Conservation (phyloP, 352 stramenopile genomes). For the Globisporangium heterothallicum region DNA sequence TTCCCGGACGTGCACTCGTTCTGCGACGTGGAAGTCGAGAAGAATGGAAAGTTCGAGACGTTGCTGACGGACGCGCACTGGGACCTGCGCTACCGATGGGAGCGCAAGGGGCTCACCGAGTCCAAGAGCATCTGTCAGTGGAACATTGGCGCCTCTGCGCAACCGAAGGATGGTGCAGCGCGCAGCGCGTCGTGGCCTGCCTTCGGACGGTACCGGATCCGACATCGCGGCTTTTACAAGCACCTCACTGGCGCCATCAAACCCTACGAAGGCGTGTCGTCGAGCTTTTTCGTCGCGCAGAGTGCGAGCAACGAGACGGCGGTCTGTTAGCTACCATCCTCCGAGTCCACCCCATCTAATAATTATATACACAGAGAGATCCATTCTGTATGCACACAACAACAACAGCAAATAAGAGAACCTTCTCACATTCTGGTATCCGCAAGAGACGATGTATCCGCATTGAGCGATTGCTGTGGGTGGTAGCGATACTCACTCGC, state of each 20-base stretch:
- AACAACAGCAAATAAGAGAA: no score
- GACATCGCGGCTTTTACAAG: conserved; percentile 10
- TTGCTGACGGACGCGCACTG: conserved; percentile 42
- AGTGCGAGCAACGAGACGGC: background rate
- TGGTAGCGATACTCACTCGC: no score
- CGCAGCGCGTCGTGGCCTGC: conserved; percentile 4
- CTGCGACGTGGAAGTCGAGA: conserved; percentile 31
- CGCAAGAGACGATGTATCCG: no score
- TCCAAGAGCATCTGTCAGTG: conserved; percentile 6
- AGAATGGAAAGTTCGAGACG: conserved; percentile 17
- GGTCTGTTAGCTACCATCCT: background rate
- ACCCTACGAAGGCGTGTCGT: conserved; percentile 9
- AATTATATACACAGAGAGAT: background rate
- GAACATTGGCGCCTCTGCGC: conserved; percentile 8
- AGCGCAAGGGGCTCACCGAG: conserved; percentile 5
- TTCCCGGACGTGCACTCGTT: conserved; percentile 15
- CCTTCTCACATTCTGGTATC: no score
- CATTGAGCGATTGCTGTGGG: no score
- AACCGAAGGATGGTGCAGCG: no score
- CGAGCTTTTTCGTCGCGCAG: conserved; percentile 10
- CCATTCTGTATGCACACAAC: background rate
- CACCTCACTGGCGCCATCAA: conserved; percentile 1
- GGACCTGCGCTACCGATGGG: conserved; percentile 8
- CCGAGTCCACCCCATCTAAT: background rate
- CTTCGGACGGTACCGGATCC: conserved; percentile 8